Base-by-base conservation (phyloP, 148 eudicot genomes). In the Vaccinium corymbosum region DNA sequence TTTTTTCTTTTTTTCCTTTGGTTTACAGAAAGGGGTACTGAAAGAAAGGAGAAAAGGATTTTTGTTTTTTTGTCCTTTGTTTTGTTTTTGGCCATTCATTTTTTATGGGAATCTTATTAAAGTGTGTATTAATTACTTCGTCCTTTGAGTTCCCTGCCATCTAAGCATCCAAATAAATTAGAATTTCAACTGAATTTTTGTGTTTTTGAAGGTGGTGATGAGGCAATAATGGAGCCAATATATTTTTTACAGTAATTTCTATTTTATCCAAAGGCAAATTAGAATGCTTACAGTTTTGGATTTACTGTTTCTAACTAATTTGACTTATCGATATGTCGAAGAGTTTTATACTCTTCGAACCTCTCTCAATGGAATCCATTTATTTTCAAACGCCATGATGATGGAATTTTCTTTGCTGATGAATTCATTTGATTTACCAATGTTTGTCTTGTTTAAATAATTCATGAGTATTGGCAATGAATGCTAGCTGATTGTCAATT, bases 21-120 rank as follows among this genome's bases (percentile, higher is more conserved):
- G 79, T 35, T 48, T 35, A 25, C 16, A 72, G 20, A 82, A 82
- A 71, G 78, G 71, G 51, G 27, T 25, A 64, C 71, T 51, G 76
- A 82, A 82, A 82, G 84, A 70, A 71, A 82, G 19, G 29, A 51
- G 49, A 35, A 20, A 61, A 68, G 35, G 53, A 50, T 9, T 38
- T 3, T 8, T 42, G 6, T 81, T 7, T 48, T 46, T 20, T 35
- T 29, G 29, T 5, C 11, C 1, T 6, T 22, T 15, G 2, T 27
- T 7, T 13, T 51, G 32, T 52, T 27, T 78, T 25, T 9, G 2
- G 7, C 68, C 59, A 9, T 66, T 49, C 42, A 79, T 79, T 55
- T 68, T 68, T 13, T 32, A 68, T 11, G 42, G 73, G 42, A 49
- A 25, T 27, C 29, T 77, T 77, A 27, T 77, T 77, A 27, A 50